Evolutionary conservation across 306 rosid genomes (phyloP), one percentile per base, ranked within the genome.

Genomic region (Inga laurina): DNA sequence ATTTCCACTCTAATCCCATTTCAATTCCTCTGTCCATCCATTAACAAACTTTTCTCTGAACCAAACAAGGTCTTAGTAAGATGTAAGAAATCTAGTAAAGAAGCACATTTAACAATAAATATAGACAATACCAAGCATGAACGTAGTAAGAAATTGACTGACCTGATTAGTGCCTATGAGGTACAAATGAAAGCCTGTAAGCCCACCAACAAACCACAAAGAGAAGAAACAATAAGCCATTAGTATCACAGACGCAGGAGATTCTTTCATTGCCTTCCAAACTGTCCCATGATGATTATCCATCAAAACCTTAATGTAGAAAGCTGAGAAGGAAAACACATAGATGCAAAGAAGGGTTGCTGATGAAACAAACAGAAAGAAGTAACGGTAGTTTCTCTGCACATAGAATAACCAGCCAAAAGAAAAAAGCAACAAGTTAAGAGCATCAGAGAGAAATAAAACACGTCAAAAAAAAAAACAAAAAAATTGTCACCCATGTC

Each of bases 181-280:
- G 91, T 95, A 95, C 84, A 91, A 78, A 86, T 95, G 98, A 84
- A 93, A 95, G 82, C 97, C 97, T 41, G 97, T 93, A 76, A 95
- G 87, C 70, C 98, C 98, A 84, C 97, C 98, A 84, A 95, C 97
- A 85, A 95, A 95, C 98, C 97, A 95, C 57, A 93, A 85, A 48
- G 97, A 88, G 80, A 95, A 86, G 87, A 92, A 95, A 86, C 93
- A 93, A 81, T 91, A 95, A 45, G 86, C 92, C 94, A 95, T 93
- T 77, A 95, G 87, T 78, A 95, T 85, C 83, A 93, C 93, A 43
- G 98, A 93, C 35, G 91, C 91, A 62, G 97, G 98, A 65, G 98
- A 95, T 70, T 95, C 93, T 90, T 87, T 88, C 91, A 95, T 91
- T 18, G 97, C 98, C 87, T 83, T 92, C 98, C 97, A 93, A 76